These are phyloP conservation scores for Cercospora sesami DNA, from an alignment of 2,329 filamentous ascomycete genomes.

Conservation along the genomic window DNA sequence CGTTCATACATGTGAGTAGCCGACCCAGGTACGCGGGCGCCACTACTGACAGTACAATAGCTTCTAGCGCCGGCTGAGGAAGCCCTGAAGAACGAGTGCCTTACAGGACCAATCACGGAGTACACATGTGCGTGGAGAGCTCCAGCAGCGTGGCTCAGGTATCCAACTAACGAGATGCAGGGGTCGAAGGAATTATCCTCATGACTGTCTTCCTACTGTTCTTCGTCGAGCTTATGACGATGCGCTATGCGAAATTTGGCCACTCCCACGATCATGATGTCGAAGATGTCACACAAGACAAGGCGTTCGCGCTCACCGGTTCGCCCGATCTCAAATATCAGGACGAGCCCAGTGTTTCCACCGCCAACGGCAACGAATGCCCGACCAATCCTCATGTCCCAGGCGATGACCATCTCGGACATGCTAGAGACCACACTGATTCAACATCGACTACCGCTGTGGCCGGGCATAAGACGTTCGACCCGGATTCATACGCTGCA, in stretches of 20 bases:
- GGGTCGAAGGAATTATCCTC: slow-evolving; percentile 73
- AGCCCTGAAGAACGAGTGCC: slow-evolving; percentile 68
- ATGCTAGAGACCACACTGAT: slow-evolving; percentile 67
- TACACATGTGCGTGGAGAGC: slow-evolving; percentile 55
- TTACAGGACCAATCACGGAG: slow-evolving; percentile 62
- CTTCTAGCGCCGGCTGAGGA: slow-evolving; percentile 78
- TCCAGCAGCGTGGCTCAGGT: slow-evolving; percentile 52
- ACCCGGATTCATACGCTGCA: slow-evolving; percentile 61
- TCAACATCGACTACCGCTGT: slow-evolving; percentile 35
- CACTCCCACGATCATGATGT: slow-evolving; percentile 42
- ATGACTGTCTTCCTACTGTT: slow-evolving; percentile 90
- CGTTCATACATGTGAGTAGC: slow-evolving; percentile 74
- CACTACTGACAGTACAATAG: slow-evolving; percentile 35
- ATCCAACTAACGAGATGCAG: not conserved
- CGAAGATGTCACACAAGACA: slow-evolving; percentile 1
- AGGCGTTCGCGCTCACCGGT: not conserved
- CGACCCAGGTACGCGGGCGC: not conserved
- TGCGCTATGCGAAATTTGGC: slow-evolving; percentile 68
- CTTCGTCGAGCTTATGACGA: slow-evolving; percentile 80
- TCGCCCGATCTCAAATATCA: slow-evolving; percentile 13
- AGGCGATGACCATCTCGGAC: slow-evolving; percentile 76
- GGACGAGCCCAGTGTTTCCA: slow-evolving; percentile 15
- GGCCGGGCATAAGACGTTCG: slow-evolving; percentile 39
- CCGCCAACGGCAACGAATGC: slow-evolving; percentile 16
- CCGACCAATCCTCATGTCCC: slow-evolving; percentile 57